Evolutionary conservation across 2,329 filamentous ascomycete genomes (phyloP).

Genomic region (Pseudogymnoascus sp.): DNA sequence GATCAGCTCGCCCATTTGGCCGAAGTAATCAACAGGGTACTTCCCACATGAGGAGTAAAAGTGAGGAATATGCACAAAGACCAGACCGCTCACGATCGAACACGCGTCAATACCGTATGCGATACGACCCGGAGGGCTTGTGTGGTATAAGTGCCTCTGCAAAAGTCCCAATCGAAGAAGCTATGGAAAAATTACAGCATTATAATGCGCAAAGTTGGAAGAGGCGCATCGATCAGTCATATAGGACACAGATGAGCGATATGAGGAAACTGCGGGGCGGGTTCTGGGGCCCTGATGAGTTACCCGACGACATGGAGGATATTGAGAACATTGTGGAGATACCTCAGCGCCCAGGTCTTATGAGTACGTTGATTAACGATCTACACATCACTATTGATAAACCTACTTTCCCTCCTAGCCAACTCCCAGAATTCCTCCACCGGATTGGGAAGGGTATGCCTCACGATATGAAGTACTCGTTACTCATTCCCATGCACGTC

Average conservation of each 20-base stretch:
- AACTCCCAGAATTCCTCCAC: conserved; percentile 77
- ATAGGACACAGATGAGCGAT: conserved; percentile 58
- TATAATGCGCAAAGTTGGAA: conserved; percentile 91
- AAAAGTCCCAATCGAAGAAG: conserved; percentile 66
- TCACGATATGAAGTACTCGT: conserved; percentile 76
- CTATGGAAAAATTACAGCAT: conserved; percentile 62
- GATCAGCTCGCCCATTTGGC: conserved; percentile 36
- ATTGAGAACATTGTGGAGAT: conserved; percentile 78
- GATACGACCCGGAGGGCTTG: conserved; percentile 74
- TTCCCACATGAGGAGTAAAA: conserved; percentile 25
- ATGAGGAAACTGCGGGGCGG: conserved; percentile 69
- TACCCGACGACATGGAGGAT: conserved; percentile 74
- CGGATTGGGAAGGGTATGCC: conserved; percentile 96
- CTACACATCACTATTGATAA: conserved; percentile 82
- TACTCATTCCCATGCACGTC: conserved; percentile 83
- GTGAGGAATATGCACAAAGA: conserved; percentile 23
- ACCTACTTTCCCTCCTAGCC: conserved; percentile 75
- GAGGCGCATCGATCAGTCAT: conserved; percentile 71
- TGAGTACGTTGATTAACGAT: conserved; percentile 73
- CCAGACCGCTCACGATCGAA: conserved; percentile 26
- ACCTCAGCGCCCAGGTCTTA: conserved; percentile 73
- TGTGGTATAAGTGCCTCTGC: conserved; percentile 62
- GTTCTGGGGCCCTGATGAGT: conserved; percentile 74
- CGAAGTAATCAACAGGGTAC: conserved; percentile 24
- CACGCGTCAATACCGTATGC: conserved; percentile 38